Evolutionary conservation across 257 asterid genomes (phyloP), one percentile per base, ranked within the genome.

Genomic region (Datura wrightii): DNA sequence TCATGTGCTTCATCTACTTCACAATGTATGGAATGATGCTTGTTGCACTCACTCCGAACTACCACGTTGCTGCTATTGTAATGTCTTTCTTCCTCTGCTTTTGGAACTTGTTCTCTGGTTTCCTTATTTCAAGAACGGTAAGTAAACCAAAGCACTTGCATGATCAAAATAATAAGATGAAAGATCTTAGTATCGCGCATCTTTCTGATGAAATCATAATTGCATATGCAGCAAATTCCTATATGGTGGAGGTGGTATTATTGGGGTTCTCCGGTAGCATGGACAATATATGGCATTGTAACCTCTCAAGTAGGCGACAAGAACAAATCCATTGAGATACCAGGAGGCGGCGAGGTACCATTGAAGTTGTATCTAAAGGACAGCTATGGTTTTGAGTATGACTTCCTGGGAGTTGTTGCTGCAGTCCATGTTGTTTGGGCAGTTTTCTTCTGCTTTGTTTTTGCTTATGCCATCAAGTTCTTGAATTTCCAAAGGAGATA

Each of bases 221-320:
- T 83, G 65, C 54, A 52, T 70, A 1, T 66, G 60, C 90, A 94
- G 98, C 89, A 91, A 88, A 93, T 94, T 83, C 98, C 97, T 0
- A 87, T 92, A 87, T 94, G 98, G 98, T 94, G 97, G 97, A 92
- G 98, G 84, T 94, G 97, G 97, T 94, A 92, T 80, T 94, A 94
- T 85, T 94, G 98, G 97, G 93, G 88, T 11, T 94, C 98, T 48
- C 98, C 98, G 0, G 95, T 92, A 53, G 91, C 98, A 4, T 93
- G 97, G 98, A 93, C 97, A n/a, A 87, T 94, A 87, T 94, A 94
- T 53, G 98, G 98, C 52, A 92, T 94, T 5, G 80, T 94, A 76
- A 90, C 97, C 3, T 94, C 96, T 60, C 97, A 93, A 76, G 90
- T 94, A 65, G 97, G 97, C 1, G 90, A 93, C 88, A 85, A 10